Evolutionary conservation across 208 protist species (phyloP).

Genomic region (Trypanosoma theileri): DNA sequence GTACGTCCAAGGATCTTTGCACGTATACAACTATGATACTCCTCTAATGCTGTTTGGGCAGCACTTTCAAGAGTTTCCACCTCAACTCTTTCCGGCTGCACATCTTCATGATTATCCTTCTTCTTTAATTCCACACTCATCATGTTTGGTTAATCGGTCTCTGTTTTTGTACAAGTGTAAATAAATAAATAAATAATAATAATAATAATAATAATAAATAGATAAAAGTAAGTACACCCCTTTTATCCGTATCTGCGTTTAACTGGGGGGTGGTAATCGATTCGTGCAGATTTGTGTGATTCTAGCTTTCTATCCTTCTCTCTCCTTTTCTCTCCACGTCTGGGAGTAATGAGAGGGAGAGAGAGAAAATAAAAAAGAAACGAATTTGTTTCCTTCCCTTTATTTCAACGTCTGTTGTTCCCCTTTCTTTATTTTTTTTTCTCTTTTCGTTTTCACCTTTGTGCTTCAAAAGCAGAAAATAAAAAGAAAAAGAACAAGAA

Average conservation of each 20-base stretch:
- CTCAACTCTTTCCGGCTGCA: background rate
- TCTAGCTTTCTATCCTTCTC: background rate
- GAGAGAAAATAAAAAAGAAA: constrained; percentile 4
- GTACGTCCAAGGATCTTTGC: constrained; percentile 20
- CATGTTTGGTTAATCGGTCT: too few species aligned
- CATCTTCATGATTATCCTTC: constrained; percentile 4
- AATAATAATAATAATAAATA: too few species aligned
- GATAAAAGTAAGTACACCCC: too few species aligned
- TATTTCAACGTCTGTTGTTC: background rate
- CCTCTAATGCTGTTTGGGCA: constrained; percentile 9
- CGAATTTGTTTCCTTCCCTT: background rate
- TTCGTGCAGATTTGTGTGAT: too few species aligned
- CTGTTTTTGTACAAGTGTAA: too few species aligned
- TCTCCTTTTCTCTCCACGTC: background rate
- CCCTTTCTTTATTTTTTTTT: constrained; percentile 20
- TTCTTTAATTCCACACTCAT: constrained; percentile 3
- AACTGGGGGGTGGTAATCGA: too few species aligned
- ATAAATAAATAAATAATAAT: too few species aligned
- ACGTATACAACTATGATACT: constrained; percentile 29
- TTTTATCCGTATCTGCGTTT: too few species aligned
- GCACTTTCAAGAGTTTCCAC: background rate
- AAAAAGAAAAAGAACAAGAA: constrained; percentile 6
- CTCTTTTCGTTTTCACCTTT: constrained; percentile 12
- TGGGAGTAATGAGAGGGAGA: background rate
- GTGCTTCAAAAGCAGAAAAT: background rate